These are phyloP conservation scores for Erythrophleum fordii DNA, from an alignment of 306 rosid genomes.

Conservation along the genomic window DNA sequence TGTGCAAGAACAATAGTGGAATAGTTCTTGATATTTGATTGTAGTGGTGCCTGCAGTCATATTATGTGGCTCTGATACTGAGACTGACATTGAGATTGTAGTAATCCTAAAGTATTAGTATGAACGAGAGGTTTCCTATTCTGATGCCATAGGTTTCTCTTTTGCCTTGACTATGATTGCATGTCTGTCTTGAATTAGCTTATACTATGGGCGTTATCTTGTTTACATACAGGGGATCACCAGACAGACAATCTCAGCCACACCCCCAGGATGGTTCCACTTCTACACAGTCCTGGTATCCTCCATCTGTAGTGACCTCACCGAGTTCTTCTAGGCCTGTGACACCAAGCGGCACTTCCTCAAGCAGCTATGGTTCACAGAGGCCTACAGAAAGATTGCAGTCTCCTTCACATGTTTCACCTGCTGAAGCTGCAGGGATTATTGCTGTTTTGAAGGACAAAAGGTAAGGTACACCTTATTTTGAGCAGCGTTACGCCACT, in stretches of 20 bases:
- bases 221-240: constrained; percentile 61
- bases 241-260: constrained; percentile 58
- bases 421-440: constrained; percentile 71
- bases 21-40: neutral
- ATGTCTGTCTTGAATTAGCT: neutral
- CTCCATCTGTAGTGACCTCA: constrained; percentile 63
- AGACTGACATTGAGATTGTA: neutral
- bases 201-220: neutral
- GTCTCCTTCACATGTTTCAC: constrained; percentile 60
- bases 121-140: neutral
- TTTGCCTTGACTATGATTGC: neutral
- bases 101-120: neutral
- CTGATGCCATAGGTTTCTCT: neutral
- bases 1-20: neutral
- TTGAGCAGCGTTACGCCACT: neutral
- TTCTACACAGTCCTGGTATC: constrained; percentile 73
- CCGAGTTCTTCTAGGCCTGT: constrained; percentile 57
- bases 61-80: constrained; percentile 8
- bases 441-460: constrained; percentile 68
- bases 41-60: neutral
- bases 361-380: constrained; percentile 50
- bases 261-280: constrained; percentile 60
- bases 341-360: constrained; percentile 57
- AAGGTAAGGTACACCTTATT: constrained; percentile 55
- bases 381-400: constrained; percentile 52